Evolutionary conservation across 345 rosid species (phyloP).

Genomic region (Carallia pectinifolia): DNA sequence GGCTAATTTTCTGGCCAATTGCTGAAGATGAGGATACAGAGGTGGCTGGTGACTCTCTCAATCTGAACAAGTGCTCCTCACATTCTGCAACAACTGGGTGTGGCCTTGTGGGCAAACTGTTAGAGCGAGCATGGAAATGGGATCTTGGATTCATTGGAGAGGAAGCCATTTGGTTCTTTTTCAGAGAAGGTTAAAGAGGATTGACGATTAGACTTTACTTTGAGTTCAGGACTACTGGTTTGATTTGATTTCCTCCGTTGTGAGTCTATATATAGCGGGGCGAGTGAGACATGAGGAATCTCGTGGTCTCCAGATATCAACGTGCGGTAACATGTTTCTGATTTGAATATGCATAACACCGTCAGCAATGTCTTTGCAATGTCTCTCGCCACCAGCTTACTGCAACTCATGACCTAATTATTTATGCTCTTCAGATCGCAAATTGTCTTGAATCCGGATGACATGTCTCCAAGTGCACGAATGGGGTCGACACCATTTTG

Average conservation of each 20-base stretch:
- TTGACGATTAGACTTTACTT: background rate
- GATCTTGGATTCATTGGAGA: background rate
- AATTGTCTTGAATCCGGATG: background rate
- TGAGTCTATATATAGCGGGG: background rate
- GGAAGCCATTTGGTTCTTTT: background rate
- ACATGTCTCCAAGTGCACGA: background rate
- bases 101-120: slow-evolving; percentile 39
- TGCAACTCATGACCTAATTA: background rate
- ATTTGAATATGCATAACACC: background rate
- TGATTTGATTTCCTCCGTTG: background rate
- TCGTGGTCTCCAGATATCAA: background rate
- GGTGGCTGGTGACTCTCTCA: slow-evolving; percentile 28
- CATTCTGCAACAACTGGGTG: slow-evolving; percentile 39
- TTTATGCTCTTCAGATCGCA: background rate
- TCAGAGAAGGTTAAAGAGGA: too few relatives aligned
- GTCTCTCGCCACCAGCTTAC: background rate
- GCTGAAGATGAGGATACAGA: slow-evolving; percentile 30
- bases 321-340: background rate
- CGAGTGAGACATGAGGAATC: slow-evolving; percentile 8
- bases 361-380: slow-evolving; percentile 1
- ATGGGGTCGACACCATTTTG: too few relatives aligned
- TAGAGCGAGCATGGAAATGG: slow-evolving; percentile 42
- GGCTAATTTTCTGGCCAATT: background rate
- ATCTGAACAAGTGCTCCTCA: slow-evolving; percentile 31
- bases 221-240: background rate